These are phyloP conservation scores for Phoma sp. DNA, from an alignment of 2,329 filamentous ascomycete species.

Conservation along the genomic window DNA sequence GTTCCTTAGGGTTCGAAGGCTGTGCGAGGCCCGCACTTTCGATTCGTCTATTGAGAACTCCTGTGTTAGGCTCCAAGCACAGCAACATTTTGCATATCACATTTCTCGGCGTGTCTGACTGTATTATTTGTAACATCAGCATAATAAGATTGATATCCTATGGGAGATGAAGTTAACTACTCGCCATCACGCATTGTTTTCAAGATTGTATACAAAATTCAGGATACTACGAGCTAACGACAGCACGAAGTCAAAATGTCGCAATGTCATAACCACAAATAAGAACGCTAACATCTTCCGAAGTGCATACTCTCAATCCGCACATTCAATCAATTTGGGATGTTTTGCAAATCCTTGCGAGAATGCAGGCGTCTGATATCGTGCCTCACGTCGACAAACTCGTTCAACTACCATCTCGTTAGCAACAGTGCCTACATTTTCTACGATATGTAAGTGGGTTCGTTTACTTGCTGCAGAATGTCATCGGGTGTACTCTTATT, in stretches of 20 bases:
- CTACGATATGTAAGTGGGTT: background rate
- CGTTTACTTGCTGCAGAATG: slow-evolving; percentile 9
- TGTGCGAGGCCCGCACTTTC: too few species aligned
- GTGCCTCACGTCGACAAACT: slow-evolving; percentile 15
- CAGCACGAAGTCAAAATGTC: background rate
- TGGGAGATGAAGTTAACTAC: too few species aligned
- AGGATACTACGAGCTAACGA: background rate
- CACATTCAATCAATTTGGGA: background rate
- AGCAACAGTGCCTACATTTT: background rate
- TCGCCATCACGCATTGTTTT: too few species aligned
- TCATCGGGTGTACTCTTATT: slow-evolving; percentile 14
- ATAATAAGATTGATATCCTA: too few species aligned
- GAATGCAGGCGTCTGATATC: slow-evolving; percentile 8
- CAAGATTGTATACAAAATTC: background rate
- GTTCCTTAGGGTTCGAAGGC: too few species aligned
- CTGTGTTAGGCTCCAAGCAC: too few species aligned
- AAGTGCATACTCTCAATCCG: background rate
- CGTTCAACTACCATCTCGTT: slow-evolving; percentile 1
- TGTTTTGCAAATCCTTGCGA: slow-evolving; percentile 9
- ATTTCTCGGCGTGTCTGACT: too few species aligned
- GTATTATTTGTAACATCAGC: too few species aligned
- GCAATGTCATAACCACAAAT: slow-evolving; percentile 1
- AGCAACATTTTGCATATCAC: too few species aligned
- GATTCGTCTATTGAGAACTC: too few species aligned
- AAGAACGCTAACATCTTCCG: background rate